A percentile compares a stretch with the other conserved stretches of the same genome.
Evolutionary conservation across 768 basidiomycete genomes (phyloP).

Genomic region (Termitomyces sp.): DNA sequence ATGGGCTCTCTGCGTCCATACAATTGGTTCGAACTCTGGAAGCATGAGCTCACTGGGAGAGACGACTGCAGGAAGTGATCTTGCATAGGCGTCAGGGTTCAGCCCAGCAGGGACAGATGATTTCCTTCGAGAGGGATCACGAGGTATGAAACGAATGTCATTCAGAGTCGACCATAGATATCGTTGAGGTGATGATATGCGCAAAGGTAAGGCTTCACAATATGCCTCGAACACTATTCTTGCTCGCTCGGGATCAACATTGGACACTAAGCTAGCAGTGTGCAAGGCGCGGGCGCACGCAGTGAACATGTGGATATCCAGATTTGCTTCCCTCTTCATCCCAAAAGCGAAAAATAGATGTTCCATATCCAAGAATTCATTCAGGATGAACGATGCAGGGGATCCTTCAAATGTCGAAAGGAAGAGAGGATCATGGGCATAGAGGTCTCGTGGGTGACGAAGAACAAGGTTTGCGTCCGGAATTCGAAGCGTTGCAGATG

Average conservation of each 20-base stretch:
- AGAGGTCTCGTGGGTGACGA: slow-evolving; percentile 24
- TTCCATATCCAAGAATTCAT: slow-evolving; percentile 26
- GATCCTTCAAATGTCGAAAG: slow-evolving; percentile 29
- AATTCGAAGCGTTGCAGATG: slow-evolving; percentile 20
- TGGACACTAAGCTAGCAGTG: slow-evolving; percentile 7
- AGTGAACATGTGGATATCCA: slow-evolving; percentile 31
- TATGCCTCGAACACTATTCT: slow-evolving; percentile 29
- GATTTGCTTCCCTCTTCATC: slow-evolving; percentile 22
- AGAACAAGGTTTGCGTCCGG: slow-evolving; percentile 28
- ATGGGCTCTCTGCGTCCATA: slow-evolving; percentile 47
- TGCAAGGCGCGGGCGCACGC: slow-evolving; percentile 31
- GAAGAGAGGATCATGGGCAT: slow-evolving; percentile 32
- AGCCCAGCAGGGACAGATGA: slow-evolving; percentile 3
- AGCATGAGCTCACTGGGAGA: slow-evolving; percentile 35
- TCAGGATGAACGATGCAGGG: slow-evolving; percentile 26
- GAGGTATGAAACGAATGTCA: slow-evolving; percentile 36
- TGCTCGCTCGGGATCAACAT: slow-evolving; percentile 22
- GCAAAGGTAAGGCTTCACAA: slow-evolving; percentile 29
- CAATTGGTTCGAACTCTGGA: slow-evolving; percentile 32
- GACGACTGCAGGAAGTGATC: slow-evolving; percentile 27
- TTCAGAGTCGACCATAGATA: slow-evolving; percentile 29
- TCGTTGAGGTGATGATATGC: slow-evolving; percentile 9
- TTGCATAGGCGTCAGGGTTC: slow-evolving; percentile 21
- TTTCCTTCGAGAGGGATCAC: slow-evolving; percentile 13
- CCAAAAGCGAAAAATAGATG: slow-evolving; percentile 22